Evolutionary conservation across 768 basidiomycete genomes (phyloP).

Genomic region (Galerina marginata): DNA sequence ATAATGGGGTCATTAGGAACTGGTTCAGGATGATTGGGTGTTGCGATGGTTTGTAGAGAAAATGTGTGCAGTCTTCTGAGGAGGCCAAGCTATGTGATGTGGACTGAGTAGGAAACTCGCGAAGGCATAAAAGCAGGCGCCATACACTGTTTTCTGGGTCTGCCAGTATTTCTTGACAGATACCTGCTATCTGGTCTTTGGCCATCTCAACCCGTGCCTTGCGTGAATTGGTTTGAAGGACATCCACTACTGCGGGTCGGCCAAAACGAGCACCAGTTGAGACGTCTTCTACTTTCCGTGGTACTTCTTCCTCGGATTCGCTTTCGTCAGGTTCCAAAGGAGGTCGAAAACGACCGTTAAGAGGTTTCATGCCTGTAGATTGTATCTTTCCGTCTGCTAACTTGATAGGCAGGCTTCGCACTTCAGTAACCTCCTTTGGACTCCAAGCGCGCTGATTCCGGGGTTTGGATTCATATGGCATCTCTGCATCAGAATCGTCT

Average conservation of each 20-base stretch:
- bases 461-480: slow-evolving; percentile 72
- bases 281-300: slow-evolving; percentile 63
- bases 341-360: slow-evolving; percentile 14
- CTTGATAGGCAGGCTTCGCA: slow-evolving; percentile 84
- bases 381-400: slow-evolving; percentile 80
- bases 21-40: slow-evolving; percentile 70
- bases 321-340: slow-evolving; percentile 38
- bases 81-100: slow-evolving; percentile 71
- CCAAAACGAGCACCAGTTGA: slow-evolving; percentile 88
- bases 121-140: slow-evolving; percentile 13
- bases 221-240: slow-evolving; percentile 70
- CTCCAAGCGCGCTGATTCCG: slow-evolving; percentile 56
- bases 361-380: slow-evolving; percentile 49
- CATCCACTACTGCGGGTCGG: slow-evolving; percentile 75
- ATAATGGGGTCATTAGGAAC: slow-evolving; percentile 82
- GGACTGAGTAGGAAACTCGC: slow-evolving; percentile 3
- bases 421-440: slow-evolving; percentile 50
- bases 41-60: slow-evolving; percentile 75
- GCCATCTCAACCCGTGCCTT: slow-evolving; percentile 73
- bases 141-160: slow-evolving; percentile 95
- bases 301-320: slow-evolving; percentile 28
- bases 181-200: slow-evolving; percentile 91
- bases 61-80: slow-evolving; percentile 90
- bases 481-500: slow-evolving; percentile 67
- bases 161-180: slow-evolving; percentile 92